Evolutionary conservation across 2,329 filamentous ascomycete genomes (phyloP).

Genomic region (Xylariaceae sp.): DNA sequence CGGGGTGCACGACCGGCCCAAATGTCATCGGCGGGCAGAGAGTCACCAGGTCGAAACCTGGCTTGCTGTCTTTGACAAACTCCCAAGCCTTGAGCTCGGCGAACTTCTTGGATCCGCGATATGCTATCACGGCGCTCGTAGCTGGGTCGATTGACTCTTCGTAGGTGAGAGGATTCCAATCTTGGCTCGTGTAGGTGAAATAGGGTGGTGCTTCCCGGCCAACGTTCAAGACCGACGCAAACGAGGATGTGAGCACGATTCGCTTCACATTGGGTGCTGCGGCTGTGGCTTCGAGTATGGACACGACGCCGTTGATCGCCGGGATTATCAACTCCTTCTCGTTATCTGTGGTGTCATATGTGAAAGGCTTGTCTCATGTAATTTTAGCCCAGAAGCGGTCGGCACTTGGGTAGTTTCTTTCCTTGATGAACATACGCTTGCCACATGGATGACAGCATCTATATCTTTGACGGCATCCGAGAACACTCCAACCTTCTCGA

Average conservation of each 20-base stretch:
- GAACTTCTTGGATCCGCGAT: slow-evolving; percentile 34
- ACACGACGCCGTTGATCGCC: background rate
- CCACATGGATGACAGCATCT: slow-evolving; percentile 42
- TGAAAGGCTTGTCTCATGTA: background rate
- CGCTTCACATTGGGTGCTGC: background rate
- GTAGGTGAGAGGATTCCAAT: background rate
- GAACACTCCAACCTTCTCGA: slow-evolving; percentile 36
- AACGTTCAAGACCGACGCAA: background rate
- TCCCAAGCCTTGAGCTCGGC: slow-evolving; percentile 35
- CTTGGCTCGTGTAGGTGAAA: background rate
- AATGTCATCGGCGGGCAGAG: background rate
- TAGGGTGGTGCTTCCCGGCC: background rate
- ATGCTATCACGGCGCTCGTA: slow-evolving; percentile 37
- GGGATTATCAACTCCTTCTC: background rate
- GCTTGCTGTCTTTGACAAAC: slow-evolving; percentile 33
- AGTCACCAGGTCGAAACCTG: slow-evolving; percentile 41
- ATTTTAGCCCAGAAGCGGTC: too few relatives aligned
- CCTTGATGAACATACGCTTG: slow-evolving; percentile 37
- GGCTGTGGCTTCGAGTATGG: background rate
- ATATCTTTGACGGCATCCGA: slow-evolving; percentile 37
- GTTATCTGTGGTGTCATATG: background rate
- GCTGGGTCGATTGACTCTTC: background rate
- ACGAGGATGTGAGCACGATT: background rate
- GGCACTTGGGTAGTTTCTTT: too few relatives aligned
- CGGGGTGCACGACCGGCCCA: background rate